A percentile compares a stretch with the other conserved stretches of the same genome.
phyloP scores from a whole-genome alignment of 106 monocot genomes.

The Phalaenopsis equestris region DNA sequence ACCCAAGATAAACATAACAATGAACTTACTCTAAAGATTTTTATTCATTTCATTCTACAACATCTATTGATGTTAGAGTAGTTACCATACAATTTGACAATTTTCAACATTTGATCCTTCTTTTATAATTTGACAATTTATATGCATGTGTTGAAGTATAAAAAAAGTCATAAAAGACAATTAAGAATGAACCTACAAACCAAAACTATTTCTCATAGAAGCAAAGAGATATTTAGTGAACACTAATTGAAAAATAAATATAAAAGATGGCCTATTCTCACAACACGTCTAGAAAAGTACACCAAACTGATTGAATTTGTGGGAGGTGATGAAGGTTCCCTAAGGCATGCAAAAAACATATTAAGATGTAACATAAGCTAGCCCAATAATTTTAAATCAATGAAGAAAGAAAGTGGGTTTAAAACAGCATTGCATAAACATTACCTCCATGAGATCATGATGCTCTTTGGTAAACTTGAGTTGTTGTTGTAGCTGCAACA shows the following conservation, averaged over 20 bases:
- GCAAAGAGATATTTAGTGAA: background rate
- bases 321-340: background rate
- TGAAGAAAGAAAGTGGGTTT: background rate
- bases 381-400: background rate
- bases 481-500: slow-evolving; percentile 41
- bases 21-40: background rate
- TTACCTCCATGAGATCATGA: slow-evolving; percentile 60
- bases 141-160: background rate
- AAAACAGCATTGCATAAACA: background rate
- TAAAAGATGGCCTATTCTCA: background rate
- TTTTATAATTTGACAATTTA: background rate
- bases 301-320: background rate
- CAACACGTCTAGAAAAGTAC: background rate
- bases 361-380: background rate
- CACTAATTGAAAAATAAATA: background rate
- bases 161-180: background rate
- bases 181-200: background rate
- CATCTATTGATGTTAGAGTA: background rate
- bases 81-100: too few relatives aligned
- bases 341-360: background rate
- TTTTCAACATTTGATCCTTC: background rate
- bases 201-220: background rate
- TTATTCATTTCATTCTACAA: background rate
- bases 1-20: background rate
- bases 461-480: slow-evolving; percentile 48